Evolutionary conservation across 768 basidiomycete genomes (phyloP), one percentile per base, ranked within the genome.

Genomic region (Panellus pusillus): DNA sequence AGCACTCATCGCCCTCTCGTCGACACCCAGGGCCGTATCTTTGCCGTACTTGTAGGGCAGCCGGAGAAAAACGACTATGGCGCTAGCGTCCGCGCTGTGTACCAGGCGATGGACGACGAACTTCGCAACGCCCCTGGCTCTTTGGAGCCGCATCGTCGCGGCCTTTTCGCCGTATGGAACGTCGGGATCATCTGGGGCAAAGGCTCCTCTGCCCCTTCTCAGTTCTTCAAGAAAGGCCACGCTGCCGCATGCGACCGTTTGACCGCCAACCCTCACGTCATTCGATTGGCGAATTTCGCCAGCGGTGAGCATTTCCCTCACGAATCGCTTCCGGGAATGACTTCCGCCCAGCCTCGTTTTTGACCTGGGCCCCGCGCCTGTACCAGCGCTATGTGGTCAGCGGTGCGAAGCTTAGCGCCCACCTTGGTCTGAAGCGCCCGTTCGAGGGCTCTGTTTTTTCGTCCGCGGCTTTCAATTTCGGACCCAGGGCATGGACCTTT

Each of bases 391-490:
- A 62, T 19, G 42, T 47, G 2, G 32, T 42, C 1, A 40, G 48
- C 24, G 17, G 45, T 28, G 7, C 14, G 7, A 20, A 4, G n/a
- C 42, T 61, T 11, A 19, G 28, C 27, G 17, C 1, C 1, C 18
- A 43, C 2, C 14, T 52, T 3, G 57, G 14, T 61, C 52, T 24
- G 24, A 24, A 24, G 24, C 24, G 24, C 24, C 24, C 24, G 6
- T 24, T 24, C 24, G 24, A 24, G 24, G 24, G 24, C 24, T 24
- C 24, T 4, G 37, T 68, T 0, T 73, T 70, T 20, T 50, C 66
- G 0, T 50, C 57, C 0, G 27, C 47, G 1, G 65, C 63, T 0
- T 68, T 72, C 57, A 73, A 74, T 45, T 61, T 72, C 12, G 67
- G 69, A 1, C 52, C 52, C 0, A 35, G 46, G 0, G 59, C 58